Conservation (phyloP, 2,329 filamentous ascomycete species). For the Zelopaecilomyces penicillatus region DNA sequence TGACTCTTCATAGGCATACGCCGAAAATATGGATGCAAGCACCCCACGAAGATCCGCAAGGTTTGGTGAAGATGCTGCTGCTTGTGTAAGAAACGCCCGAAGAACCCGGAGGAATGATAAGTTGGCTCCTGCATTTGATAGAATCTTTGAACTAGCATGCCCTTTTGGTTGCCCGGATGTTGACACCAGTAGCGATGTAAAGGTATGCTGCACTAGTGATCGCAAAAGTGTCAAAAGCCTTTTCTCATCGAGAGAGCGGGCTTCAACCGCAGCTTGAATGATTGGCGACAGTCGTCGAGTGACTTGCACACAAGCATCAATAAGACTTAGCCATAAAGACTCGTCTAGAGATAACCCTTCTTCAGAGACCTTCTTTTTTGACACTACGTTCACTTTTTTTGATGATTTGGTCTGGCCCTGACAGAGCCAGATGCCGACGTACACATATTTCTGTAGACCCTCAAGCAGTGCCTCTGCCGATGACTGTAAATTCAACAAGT, state of each 20-base stretch:
- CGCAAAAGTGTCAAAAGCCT: slow-evolving; percentile 62
- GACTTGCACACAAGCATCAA: slow-evolving; percentile 53
- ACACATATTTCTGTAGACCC: slow-evolving; percentile 78
- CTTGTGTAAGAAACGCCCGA: slow-evolving; percentile 77
- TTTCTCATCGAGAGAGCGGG: slow-evolving; percentile 40
- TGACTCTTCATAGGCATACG: slow-evolving; percentile 90
- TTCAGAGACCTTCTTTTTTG: slow-evolving; percentile 40
- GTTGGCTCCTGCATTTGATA: slow-evolving; percentile 40
- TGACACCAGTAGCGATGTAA: slow-evolving; percentile 74
- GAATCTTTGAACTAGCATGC: slow-evolving; percentile 24
- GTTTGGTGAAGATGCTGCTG: slow-evolving; percentile 72
- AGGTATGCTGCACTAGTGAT: slow-evolving; percentile 77
- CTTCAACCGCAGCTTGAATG: slow-evolving; percentile 30
- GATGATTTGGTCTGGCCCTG: slow-evolving; percentile 68
- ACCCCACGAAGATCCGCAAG: slow-evolving; percentile 80
- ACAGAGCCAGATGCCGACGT: slow-evolving; percentile 93
- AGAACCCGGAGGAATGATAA: slow-evolving; percentile 82
- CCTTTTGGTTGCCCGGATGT: slow-evolving; percentile 47
- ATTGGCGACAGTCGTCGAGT: slow-evolving; percentile 55
- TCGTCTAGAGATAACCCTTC: slow-evolving; percentile 46
- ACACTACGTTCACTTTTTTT: slow-evolving; percentile 35
- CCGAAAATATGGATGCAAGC: slow-evolving; percentile 81
- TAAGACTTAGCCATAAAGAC: slow-evolving; percentile 50
- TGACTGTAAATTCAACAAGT: slow-evolving; percentile 43
- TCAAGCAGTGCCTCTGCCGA: slow-evolving; percentile 66